Conservation (phyloP, 2,329 filamentous ascomycete genomes). For the Dactylonectria estremocensis region DNA sequence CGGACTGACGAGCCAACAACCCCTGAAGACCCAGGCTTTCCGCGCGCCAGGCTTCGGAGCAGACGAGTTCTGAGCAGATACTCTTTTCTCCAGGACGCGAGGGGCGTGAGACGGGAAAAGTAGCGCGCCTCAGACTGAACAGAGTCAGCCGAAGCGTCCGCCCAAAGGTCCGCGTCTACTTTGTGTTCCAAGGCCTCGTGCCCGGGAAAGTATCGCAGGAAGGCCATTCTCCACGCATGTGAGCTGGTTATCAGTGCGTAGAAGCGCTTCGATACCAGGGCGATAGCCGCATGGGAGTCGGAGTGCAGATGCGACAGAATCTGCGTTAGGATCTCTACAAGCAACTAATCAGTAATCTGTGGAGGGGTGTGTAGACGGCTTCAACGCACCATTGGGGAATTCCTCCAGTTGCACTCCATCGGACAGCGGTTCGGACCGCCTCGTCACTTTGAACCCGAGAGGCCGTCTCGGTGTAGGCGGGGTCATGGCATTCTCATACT, state of each 20-base stretch:
- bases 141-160: constrained; percentile 65
- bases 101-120: constrained; percentile 85
- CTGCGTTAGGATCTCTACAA: constrained; percentile 89
- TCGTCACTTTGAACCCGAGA: constrained; percentile 70
- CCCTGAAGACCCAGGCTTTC: constrained; percentile 77
- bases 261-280: constrained; percentile 90
- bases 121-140: constrained; percentile 81
- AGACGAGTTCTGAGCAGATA: constrained; percentile 91
- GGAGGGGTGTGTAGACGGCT: not conserved
- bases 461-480: constrained; percentile 63
- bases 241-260: constrained; percentile 90
- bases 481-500: constrained; percentile 73
- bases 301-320: constrained; percentile 92
- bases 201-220: constrained; percentile 90
- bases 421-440: constrained; percentile 58
- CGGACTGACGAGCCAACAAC: constrained; percentile 68
- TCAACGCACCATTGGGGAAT: constrained; percentile 84
- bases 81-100: constrained; percentile 96
- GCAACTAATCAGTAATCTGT: constrained; percentile 33
- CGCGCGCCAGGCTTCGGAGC: constrained; percentile 84
- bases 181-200: constrained; percentile 62
- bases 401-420: constrained; percentile 64
- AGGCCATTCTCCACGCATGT: constrained; percentile 94
- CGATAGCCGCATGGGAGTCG: constrained; percentile 84
- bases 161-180: constrained; percentile 56